Evolutionary conservation across 2,329 filamentous ascomycete genomes (phyloP), one percentile per base, ranked within the genome.

Genomic region (Lomentospora prolificans): DNA sequence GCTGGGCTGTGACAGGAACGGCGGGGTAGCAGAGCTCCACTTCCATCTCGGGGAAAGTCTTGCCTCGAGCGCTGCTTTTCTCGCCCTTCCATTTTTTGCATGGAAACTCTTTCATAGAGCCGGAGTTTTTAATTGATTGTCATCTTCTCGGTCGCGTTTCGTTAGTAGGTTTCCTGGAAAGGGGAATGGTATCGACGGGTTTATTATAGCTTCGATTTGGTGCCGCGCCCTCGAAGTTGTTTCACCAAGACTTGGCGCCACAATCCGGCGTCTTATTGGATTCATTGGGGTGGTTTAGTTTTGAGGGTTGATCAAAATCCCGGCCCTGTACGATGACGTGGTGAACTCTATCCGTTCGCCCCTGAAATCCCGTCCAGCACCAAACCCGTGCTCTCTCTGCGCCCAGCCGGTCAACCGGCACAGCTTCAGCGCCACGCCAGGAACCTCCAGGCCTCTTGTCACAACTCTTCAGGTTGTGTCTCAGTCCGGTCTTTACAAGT

Each of bases 381-480:
- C 24, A 28, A 36, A 31, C n/a, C 31, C 27, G 31, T 19, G 3
- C 36, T 46, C 12, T n/a, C 19, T 12, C 10, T 28, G 14, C 19
- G 53, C 53, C 53, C 25, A 55, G 53, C 53, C 53, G 53, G 53
- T 48, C 41, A 27, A 9, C 28, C 36, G 52, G 52, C 52, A 54
- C 24, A 54, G 36, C 52, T 54, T 54, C 52, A 30, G 36, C 33
- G 10, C 17, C 19, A 14, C 19, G 19, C 25, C 24, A 24, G 24
- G 8, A 25, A 25, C 12, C 17, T 4, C 1, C 3, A 12, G 22
- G 1, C 10, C 8, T 10, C n/a, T 48, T 27, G 12, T 48, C 41
- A 10, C 22, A 19, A n/a, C n/a, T n/a, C n/a, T n/a, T n/a, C n/a
- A n/a, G n/a, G n/a, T n/a, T n/a, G n/a, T n/a, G n/a, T n/a, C n/a